Evolutionary conservation across 345 rosid genomes (phyloP).

Genomic region (Excoecaria cochinchinensis): DNA sequence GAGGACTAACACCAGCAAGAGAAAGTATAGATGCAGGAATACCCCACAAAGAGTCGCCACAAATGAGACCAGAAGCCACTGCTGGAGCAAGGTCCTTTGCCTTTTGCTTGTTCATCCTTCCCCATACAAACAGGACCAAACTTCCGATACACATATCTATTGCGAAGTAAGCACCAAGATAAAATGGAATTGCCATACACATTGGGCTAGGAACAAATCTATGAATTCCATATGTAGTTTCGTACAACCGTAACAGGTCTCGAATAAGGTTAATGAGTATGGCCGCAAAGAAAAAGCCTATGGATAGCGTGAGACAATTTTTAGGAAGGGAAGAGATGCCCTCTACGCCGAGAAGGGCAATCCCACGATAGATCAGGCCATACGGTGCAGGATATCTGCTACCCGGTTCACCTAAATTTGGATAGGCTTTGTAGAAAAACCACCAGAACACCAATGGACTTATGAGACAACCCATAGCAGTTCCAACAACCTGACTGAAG

Average conservation of each 20-base stretch:
- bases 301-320: constrained; percentile 55
- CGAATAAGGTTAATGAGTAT: constrained; percentile 42
- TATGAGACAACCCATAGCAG: constrained; percentile 65
- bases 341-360: constrained; percentile 72
- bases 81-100: constrained; percentile 64
- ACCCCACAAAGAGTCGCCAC: constrained; percentile 91
- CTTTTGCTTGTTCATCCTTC: constrained; percentile 44
- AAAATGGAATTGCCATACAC: constrained; percentile 98
- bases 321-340: constrained; percentile 69
- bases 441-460: constrained; percentile 81
- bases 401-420: constrained; percentile 51
- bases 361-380: constrained; percentile 63
- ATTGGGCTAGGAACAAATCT: constrained; percentile 84
- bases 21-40: constrained; percentile 83
- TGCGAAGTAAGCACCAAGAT: constrained; percentile 77
- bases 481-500: constrained; percentile 73
- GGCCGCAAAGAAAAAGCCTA: constrained; percentile 48
- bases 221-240: constrained; percentile 31
- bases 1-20: constrained; percentile 60
- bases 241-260: constrained; percentile 32
- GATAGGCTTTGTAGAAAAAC: constrained; percentile 80
- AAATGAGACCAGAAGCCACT: constrained; percentile 82
- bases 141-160: constrained; percentile 92
- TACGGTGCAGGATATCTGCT: constrained; percentile 85
- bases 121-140: constrained; percentile 71